Conservation (phyloP, 169 alveolate genomes). For the Toxoplasma gondii region DNA sequence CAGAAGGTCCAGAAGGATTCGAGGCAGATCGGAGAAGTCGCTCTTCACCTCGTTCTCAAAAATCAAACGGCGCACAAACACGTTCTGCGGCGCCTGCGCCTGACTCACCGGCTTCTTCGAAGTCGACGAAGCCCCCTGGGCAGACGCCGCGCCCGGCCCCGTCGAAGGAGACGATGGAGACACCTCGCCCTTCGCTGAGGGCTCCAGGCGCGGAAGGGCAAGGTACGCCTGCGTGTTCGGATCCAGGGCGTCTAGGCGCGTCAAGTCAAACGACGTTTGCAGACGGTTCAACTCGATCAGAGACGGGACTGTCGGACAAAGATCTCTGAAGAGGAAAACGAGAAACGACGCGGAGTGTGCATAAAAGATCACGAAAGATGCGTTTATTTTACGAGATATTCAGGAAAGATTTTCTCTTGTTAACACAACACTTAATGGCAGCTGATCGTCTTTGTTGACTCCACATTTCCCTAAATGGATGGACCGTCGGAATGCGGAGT, state of each 20-base stretch:
- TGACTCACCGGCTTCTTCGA: background rate
- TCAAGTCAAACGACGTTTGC: background rate
- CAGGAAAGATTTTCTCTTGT: no score
- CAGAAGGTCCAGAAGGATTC: slow-evolving; percentile 55
- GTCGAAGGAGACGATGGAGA: background rate
- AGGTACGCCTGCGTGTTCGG: slow-evolving; percentile 34
- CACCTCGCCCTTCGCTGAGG: background rate
- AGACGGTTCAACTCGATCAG: slow-evolving; percentile 35
- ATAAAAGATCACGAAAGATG: background rate
- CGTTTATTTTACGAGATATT: background rate
- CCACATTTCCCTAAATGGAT: no score
- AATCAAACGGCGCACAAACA: slow-evolving; percentile 34
- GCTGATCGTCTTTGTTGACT: no score
- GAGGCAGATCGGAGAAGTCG: slow-evolving; percentile 21
- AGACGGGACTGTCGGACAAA: slow-evolving; percentile 36
- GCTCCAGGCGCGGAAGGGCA: background rate
- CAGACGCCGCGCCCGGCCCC: slow-evolving; percentile 6
- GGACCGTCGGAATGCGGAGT: no score
- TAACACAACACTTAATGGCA: no score
- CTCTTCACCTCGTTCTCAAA: background rate
- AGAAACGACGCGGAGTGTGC: background rate
- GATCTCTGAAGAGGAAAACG: slow-evolving; percentile 4
- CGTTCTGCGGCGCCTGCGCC: slow-evolving; percentile 11
- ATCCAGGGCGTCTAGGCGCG: slow-evolving; percentile 29
- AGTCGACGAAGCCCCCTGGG: slow-evolving; percentile 43